phyloP scores from a whole-genome alignment of 2,329 filamentous ascomycete genomes.

The Sclerotinia glacialis region DNA sequence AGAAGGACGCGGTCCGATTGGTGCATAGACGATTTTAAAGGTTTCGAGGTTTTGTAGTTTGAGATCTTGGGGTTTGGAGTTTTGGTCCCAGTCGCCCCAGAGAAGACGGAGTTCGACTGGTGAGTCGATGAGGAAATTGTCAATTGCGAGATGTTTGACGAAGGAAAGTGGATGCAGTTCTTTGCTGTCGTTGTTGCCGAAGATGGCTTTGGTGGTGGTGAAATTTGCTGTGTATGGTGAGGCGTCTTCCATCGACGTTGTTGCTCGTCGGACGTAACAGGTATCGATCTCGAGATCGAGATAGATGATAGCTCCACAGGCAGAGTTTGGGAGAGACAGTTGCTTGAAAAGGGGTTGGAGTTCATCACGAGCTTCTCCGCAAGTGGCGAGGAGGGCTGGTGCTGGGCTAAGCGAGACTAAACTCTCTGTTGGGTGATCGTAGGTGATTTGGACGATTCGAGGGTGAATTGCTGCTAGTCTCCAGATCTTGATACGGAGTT shows the following conservation, averaged over 20 bases:
- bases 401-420: constrained; percentile 16
- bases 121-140: constrained; percentile 8
- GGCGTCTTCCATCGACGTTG: constrained; percentile 8
- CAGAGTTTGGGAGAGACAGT: neutral
- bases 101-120: constrained; percentile 13
- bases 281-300: constrained; percentile 6
- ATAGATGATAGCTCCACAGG: neutral
- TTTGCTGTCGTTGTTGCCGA: neutral
- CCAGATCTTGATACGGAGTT: constrained; percentile 18
- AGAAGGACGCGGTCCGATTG: neutral
- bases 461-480: neutral
- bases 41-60: neutral
- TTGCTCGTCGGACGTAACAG: constrained; percentile 12
- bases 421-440: neutral
- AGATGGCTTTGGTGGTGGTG: constrained; percentile 15
- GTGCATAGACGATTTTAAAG: constrained; percentile 15
- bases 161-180: neutral
- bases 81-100: constrained; percentile 10
- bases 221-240: constrained; percentile 5
- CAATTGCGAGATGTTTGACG: constrained; percentile 11
- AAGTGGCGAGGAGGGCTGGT: constrained; percentile 8
- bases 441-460: constrained; percentile 15
- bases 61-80: neutral
- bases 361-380: constrained; percentile 13
- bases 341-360: neutral